A percentile compares a stretch with the other conserved stretches of the same genome.
Conservation (phyloP, 192 early-diverging fungal genomes). For the Chytriomyces sp. region DNA sequence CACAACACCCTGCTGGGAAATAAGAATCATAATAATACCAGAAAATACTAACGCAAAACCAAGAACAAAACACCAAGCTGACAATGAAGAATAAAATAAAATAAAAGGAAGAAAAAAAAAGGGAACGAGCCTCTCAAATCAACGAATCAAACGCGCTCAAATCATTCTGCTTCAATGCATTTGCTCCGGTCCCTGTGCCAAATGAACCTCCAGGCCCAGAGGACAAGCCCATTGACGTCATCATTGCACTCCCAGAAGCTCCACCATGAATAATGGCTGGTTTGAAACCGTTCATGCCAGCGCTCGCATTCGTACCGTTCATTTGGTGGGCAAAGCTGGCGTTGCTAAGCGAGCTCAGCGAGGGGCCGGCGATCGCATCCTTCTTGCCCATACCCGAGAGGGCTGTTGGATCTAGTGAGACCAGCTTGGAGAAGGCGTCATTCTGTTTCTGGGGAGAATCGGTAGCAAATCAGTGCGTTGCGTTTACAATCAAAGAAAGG, state of each 20-base stretch:
- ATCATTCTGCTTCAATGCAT: neutral
- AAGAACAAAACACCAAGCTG: too few species aligned
- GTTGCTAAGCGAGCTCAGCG: neutral
- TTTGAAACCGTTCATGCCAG: neutral
- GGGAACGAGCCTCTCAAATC: neutral
- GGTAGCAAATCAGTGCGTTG: neutral
- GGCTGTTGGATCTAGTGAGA: slow-evolving; percentile 52
- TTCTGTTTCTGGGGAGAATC: slow-evolving; percentile 7
- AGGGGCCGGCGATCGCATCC: slow-evolving; percentile 10
- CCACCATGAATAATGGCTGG: neutral
- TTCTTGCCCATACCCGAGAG: slow-evolving; percentile 42
- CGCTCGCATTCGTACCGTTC: neutral
- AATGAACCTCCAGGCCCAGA: neutral
- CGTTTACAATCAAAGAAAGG: neutral
- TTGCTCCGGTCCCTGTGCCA: neutral
- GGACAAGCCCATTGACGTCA: neutral
- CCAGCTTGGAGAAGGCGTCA: slow-evolving; percentile 51
- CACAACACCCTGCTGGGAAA: too few species aligned
- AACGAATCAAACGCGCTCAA: slow-evolving; percentile 14
- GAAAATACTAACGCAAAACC: too few species aligned
- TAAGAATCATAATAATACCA: too few species aligned
- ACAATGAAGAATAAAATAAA: too few species aligned
- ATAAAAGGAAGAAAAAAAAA: too few species aligned
- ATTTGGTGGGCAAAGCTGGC: neutral
- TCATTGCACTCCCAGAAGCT: neutral